Percentiles rank a stretch among this genome's conserved stretches.
Evolutionary conservation across 306 rosid species (phyloP).

Genomic region (Myrica gale): DNA sequence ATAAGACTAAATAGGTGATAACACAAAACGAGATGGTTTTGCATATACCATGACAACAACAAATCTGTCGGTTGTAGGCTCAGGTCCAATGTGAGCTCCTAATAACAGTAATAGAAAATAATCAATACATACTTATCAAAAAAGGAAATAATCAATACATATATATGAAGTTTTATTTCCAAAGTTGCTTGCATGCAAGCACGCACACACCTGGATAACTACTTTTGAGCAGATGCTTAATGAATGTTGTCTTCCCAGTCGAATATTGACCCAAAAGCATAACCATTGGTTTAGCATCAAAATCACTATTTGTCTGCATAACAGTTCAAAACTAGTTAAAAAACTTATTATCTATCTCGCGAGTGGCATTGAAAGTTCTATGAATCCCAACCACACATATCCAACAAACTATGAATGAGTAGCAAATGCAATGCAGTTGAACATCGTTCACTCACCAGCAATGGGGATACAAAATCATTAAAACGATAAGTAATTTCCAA

Average conservation of each 20-base stretch:
- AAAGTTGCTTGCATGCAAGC: neutral
- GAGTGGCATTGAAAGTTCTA: neutral
- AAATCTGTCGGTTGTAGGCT: conserved; percentile 97
- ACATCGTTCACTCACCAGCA: conserved; percentile 49
- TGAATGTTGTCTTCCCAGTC: conserved; percentile 95
- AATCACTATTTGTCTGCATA: conserved; percentile 87
- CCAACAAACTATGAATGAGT: conserved; percentile 2
- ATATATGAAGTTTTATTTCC: neutral
- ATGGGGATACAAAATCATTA: conserved; percentile 82
- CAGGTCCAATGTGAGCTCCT: conserved; percentile 99
- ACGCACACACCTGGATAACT: conserved; percentile 71
- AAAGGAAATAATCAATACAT: conserved; percentile 12
- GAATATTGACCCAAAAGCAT: conserved; percentile 98
- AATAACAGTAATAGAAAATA: conserved; percentile 19
- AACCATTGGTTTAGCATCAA: conserved; percentile 97
- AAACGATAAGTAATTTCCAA: conserved; percentile 74
- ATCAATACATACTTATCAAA: too few species aligned
- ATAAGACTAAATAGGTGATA: conserved; percentile 5
- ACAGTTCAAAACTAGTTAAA: conserved; percentile 4
- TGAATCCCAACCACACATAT: neutral
- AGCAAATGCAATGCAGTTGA: neutral
- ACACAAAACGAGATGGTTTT: conserved; percentile 12
- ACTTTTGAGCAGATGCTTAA: conserved; percentile 75
- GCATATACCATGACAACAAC: conserved; percentile 90
- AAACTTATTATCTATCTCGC: conserved; percentile 8